These are phyloP conservation scores for Fraxinus latifolia DNA, from an alignment of 305 asterid genomes.

Conservation along the genomic window DNA sequence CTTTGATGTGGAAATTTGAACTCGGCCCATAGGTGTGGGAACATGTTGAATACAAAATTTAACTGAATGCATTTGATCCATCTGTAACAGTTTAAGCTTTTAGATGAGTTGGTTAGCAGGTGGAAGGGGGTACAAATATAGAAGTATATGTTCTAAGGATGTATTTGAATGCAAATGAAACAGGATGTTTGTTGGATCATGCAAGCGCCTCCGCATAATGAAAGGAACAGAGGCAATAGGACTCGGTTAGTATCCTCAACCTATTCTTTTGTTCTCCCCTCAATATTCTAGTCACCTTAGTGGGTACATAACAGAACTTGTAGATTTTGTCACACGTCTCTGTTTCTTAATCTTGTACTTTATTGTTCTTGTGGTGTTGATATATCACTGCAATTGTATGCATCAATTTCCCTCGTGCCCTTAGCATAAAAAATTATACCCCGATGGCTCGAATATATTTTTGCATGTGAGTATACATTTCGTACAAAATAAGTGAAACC, in stretches of 20 bases:
- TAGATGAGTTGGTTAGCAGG: background rate
- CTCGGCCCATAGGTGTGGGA: background rate
- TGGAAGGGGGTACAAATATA: background rate
- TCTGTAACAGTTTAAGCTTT: background rate
- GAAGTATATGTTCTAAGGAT: background rate
- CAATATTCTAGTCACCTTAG: background rate
- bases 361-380: background rate
- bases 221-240: slow-evolving; percentile 68
- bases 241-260: slow-evolving; percentile 41
- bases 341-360: background rate
- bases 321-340: background rate
- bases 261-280: background rate
- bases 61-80: background rate
- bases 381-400: background rate
- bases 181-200: slow-evolving; percentile 71
- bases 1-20: background rate
- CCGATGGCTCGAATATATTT: background rate
- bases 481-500: background rate
- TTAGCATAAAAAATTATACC: background rate
- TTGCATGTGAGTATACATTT: background rate
- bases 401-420: background rate
- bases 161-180: background rate
- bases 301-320: background rate
- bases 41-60: background rate
- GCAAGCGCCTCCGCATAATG: slow-evolving; percentile 74